Percentiles rank a stretch among this genome's conserved stretches.
Evolutionary conservation across 306 rosid genomes (phyloP).

Genomic region (Vicia faba): DNA sequence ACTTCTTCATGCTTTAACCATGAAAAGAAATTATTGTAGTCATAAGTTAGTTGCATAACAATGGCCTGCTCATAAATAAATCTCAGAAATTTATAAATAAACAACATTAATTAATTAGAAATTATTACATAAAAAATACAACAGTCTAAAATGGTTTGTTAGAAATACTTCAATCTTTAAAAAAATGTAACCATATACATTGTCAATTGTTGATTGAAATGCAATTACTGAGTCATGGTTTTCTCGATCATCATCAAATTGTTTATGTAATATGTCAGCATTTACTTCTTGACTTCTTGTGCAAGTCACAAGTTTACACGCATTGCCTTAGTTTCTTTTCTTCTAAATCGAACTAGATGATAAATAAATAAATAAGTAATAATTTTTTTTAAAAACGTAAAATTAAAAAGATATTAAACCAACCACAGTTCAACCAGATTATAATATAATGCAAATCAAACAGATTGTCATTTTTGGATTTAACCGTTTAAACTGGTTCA

Average conservation of each 20-base stretch:
- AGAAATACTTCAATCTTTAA: neutral
- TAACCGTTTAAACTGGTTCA: neutral
- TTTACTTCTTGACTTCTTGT: slow-evolving; percentile 15
- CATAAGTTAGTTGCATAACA: neutral
- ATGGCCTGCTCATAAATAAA: neutral
- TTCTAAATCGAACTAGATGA: neutral
- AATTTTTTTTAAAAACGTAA: neutral
- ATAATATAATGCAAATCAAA: too few species aligned
- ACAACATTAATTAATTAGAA: neutral
- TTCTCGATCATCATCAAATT: neutral
- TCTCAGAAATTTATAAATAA: neutral
- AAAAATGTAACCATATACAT: neutral
- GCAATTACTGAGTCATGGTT: too few species aligned
- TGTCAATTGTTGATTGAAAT: too few species aligned
- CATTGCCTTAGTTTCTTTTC: neutral
- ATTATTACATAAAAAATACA: too few species aligned
- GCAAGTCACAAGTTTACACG: neutral
- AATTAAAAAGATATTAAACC: too few species aligned
- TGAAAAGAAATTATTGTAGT: neutral
- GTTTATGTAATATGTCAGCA: slow-evolving; percentile 10
- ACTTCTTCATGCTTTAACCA: neutral
- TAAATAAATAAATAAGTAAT: too few species aligned
- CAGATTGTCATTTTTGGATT: neutral
- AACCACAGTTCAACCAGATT: too few species aligned
- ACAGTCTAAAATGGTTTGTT: neutral